Percentiles rank a stretch among this genome's conserved stretches.
Conservation (phyloP, 129 eudicot genomes). For the Chrysanthemum makinoi region DNA sequence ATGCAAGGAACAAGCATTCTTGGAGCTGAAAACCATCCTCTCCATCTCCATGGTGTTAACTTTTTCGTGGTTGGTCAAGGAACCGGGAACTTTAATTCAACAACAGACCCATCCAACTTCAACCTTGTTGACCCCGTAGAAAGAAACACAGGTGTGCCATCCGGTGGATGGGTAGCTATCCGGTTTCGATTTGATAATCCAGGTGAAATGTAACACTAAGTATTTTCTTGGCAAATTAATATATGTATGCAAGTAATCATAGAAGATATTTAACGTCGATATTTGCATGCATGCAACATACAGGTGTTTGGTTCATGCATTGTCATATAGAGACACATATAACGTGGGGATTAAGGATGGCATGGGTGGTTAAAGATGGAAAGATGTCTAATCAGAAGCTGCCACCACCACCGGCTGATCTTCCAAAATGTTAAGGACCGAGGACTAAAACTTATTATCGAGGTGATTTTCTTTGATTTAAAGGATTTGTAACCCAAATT, state of each 20-base stretch:
- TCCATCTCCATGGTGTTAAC: constrained; percentile 59
- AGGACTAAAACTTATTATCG: too few relatives aligned
- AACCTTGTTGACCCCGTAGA: constrained; percentile 67
- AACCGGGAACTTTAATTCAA: constrained; percentile 58
- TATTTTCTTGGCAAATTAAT: not conserved
- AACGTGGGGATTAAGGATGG: constrained; percentile 78
- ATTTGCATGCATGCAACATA: not conserved
- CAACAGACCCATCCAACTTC: constrained; percentile 44
- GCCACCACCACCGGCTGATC: constrained; percentile 78
- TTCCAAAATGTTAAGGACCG: constrained; percentile 50
- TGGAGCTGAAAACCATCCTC: constrained; percentile 69
- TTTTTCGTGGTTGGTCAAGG: constrained; percentile 70
- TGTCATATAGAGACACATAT: constrained; percentile 70
- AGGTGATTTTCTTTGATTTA: too few relatives aligned
- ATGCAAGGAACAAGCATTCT: constrained; percentile 65
- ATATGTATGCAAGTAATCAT: not conserved
- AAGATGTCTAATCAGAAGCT: constrained; percentile 59
- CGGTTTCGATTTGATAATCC: constrained; percentile 72
- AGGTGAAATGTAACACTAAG: constrained; percentile 27
- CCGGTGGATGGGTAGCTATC: constrained; percentile 79
- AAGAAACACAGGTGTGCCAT: constrained; percentile 64
- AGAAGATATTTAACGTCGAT: not conserved
- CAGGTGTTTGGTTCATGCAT: constrained; percentile 86
- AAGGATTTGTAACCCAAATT: too few relatives aligned
- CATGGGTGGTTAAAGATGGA: constrained; percentile 63